Percentiles rank a stretch among this genome's conserved stretches.
These are phyloP conservation scores for Mucor indicus DNA, from an alignment of 371 early-diverging fungal species.

Conservation along the genomic window DNA sequence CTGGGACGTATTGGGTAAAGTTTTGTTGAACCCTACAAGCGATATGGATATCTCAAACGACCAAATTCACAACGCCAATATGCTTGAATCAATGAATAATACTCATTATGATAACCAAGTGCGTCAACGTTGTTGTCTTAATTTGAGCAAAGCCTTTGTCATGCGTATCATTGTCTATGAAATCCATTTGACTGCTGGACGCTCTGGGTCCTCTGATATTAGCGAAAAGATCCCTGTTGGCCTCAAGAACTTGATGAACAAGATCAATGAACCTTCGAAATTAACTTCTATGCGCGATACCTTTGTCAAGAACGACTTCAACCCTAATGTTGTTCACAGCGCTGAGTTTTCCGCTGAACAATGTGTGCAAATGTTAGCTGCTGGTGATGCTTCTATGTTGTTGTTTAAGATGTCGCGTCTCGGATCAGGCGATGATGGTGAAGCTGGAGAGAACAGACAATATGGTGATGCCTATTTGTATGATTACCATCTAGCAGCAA, in stretches of 20 bases:
- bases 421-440: conserved; percentile 29
- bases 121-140: conserved; percentile 35
- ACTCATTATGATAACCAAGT: conserved; percentile 7
- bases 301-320: conserved; percentile 28
- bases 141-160: conserved; percentile 36
- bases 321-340: conserved; percentile 5
- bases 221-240: conserved; percentile 36
- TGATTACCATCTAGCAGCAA: conserved; percentile 26
- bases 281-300: conserved; percentile 22
- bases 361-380: conserved; percentile 16
- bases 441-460: conserved; percentile 27
- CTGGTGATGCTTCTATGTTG: background rate
- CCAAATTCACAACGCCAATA: conserved; percentile 1
- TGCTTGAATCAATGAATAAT: background rate
- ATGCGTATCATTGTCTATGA: conserved; percentile 41
- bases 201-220: background rate
- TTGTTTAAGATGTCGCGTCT: conserved; percentile 8
- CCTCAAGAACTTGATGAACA: conserved; percentile 29
- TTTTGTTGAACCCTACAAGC: conserved; percentile 30
- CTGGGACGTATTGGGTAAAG: conserved; percentile 37
- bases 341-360: conserved; percentile 11
- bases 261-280: conserved; percentile 34
- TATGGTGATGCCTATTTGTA: conserved; percentile 44
- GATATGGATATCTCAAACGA: background rate
- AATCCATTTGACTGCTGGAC: conserved; percentile 36